A percentile compares a stretch with the other conserved stretches of the same genome.
These are phyloP conservation scores for Flaveria floridana DNA, from an alignment of 140 eudicot species.

Conservation along the genomic window DNA sequence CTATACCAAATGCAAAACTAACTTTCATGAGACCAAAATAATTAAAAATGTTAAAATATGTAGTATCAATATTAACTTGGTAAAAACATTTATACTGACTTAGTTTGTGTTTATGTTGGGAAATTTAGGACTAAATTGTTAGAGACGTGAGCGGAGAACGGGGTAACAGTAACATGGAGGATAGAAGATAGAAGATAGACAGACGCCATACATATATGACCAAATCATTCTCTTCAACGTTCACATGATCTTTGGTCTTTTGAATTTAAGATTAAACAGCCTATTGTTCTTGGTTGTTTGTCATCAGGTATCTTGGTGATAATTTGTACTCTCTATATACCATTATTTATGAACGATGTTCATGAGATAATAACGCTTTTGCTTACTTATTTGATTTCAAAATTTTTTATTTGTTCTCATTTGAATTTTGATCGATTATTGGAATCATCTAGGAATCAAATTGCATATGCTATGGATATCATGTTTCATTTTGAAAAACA, in stretches of 20 bases:
- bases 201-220: not conserved
- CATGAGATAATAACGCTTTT: not conserved
- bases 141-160: constrained; percentile 3
- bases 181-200: not conserved
- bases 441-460: too few relatives aligned
- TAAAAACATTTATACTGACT: constrained; percentile 1
- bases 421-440: too few relatives aligned
- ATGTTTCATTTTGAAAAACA: too few relatives aligned
- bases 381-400: not conserved
- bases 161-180: not conserved
- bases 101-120: constrained; percentile 7
- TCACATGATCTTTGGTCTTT: not conserved
- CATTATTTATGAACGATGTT: not conserved
- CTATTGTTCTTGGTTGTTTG: not conserved
- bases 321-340: not conserved
- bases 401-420: too few relatives aligned
- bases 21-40: not conserved
- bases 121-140: constrained; percentile 20
- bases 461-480: too few relatives aligned
- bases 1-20: not conserved
- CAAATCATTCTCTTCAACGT: not conserved
- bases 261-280: not conserved
- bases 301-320: not conserved
- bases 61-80: not conserved
- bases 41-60: too few relatives aligned